Evolutionary conservation across 1,284 basidiomycete species (phyloP).

Genomic region (Puccinia triticina): DNA sequence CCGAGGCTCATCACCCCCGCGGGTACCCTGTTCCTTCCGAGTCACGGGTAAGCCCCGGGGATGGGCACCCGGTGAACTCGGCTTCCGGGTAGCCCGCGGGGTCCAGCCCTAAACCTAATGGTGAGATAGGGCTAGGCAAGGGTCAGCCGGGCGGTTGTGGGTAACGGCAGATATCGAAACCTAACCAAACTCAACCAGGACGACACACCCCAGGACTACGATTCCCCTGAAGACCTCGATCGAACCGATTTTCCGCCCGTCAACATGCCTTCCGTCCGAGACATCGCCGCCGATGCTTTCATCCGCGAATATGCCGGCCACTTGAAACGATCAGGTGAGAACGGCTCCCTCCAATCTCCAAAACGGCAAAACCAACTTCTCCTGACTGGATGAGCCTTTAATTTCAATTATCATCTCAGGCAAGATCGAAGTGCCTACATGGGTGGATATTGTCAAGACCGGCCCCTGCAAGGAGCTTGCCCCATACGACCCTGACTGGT

Average conservation of each 20-base stretch:
- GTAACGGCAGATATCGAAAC: not conserved
- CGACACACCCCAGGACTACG: not conserved
- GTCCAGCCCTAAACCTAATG: constrained; percentile 35
- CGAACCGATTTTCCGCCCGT: constrained; percentile 1
- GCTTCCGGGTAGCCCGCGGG: too few species aligned
- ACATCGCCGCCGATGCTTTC: constrained; percentile 75
- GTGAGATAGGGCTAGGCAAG: constrained; percentile 10
- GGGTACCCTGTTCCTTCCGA: too few species aligned
- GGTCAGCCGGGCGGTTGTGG: not conserved
- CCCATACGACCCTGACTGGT: constrained; percentile 99
- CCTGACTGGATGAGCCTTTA: not conserved
- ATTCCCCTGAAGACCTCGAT: not conserved
- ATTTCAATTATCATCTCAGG: constrained; percentile 60
- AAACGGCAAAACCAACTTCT: not conserved
- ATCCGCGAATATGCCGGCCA: constrained; percentile 89
- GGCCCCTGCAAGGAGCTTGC: constrained; percentile 97
- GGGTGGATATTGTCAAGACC: constrained; percentile 99
- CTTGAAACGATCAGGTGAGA: constrained; percentile 79
- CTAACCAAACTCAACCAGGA: not conserved
- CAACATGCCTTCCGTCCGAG: constrained; percentile 57
- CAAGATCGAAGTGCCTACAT: constrained; percentile 97
- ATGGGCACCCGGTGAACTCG: too few species aligned
- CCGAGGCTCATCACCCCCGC: too few species aligned
- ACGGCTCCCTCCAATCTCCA: not conserved
- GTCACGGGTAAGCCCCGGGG: too few species aligned